Base-by-base conservation (phyloP, 352 stramenopile species). In the Globisporangium uncinulatum region DNA sequence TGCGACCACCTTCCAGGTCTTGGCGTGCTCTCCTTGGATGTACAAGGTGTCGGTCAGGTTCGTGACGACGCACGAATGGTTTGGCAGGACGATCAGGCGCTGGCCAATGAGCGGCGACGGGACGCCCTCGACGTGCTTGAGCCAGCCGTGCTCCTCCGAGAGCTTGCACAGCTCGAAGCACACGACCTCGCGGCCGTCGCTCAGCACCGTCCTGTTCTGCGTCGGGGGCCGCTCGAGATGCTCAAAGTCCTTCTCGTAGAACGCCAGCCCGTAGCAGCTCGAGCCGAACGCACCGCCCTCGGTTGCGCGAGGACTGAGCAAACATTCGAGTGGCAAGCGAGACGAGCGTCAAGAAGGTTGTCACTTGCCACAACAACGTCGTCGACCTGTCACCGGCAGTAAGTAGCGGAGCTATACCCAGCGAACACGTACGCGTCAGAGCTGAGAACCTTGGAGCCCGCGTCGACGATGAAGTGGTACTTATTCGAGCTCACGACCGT, bases 401-500 rank as follows among this genome's bases (percentile, higher is more conserved):
- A 29, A 29, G 24, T 39, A 37, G 32, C 19, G 6, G 19, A 2
- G 43, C 13, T 9, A 32, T 17, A 4, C 21, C 14, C 24, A 36
- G 14, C 10, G 44, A 57, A 37, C 3, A 49, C 71, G 43, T 77
- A 86, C 75, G 53, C 58, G 58, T 89, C 81, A 0, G 76, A 79
- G 55, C 74, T 89, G 0, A 91, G 62, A 21, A 91, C 76, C 42
- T 89, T 91, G 36, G 76, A 88, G 24, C 81, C 81, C 4, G 74
- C 65, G 56, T 89, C 81, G 24, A 91, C 63, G 54, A 91, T 87
- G 59, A 91, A 87, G 56, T 87, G 77, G 73, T 80, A 69, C 56
- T 78, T 74, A 63, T 86, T 89, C 20, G 77, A 67, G 58, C 79
- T 92, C 50, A 92, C 79, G 29, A 91, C 79, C 6, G 79, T 92